These are phyloP conservation scores for Lunasporangiospora selenospora DNA, from an alignment of 192 early-diverging fungal genomes.

Conservation along the genomic window DNA sequence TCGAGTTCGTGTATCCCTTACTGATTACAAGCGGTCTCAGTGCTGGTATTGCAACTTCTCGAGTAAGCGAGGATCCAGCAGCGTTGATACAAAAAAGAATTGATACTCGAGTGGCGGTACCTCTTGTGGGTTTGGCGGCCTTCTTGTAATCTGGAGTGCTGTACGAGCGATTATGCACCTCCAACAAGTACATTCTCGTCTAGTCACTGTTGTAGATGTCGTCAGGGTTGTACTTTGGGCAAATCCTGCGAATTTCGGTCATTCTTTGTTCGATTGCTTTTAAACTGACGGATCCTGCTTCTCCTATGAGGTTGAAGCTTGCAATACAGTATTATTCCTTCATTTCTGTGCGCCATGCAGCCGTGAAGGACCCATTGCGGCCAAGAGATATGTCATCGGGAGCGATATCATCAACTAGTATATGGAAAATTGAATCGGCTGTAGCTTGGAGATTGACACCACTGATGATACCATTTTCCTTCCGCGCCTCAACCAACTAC, in stretches of 20 bases:
- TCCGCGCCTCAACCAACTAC: not conserved
- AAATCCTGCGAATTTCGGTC: not conserved
- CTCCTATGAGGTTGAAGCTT: not conserved
- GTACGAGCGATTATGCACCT: not conserved
- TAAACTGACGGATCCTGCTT: not conserved
- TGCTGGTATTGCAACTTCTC: not conserved
- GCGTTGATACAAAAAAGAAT: slow-evolving; percentile 1
- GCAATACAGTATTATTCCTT: not conserved
- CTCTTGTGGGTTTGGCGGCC: not conserved
- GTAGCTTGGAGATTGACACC: not conserved
- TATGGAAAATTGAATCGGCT: not conserved
- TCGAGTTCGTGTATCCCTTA: too few species aligned
- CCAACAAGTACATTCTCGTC: too few species aligned
- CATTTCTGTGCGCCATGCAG: not conserved
- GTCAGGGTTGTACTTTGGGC: too few species aligned
- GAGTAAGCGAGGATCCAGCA: not conserved
- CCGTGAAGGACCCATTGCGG: not conserved
- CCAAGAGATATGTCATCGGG: not conserved
- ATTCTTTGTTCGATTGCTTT: not conserved
- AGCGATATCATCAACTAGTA: not conserved
- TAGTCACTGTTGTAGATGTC: too few species aligned
- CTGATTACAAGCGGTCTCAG: not conserved
- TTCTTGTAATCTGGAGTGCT: not conserved
- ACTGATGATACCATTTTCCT: not conserved
- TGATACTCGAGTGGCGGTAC: not conserved